Base-by-base conservation (phyloP, 2,329 filamentous ascomycete species). In the Colletotrichum incanum region DNA sequence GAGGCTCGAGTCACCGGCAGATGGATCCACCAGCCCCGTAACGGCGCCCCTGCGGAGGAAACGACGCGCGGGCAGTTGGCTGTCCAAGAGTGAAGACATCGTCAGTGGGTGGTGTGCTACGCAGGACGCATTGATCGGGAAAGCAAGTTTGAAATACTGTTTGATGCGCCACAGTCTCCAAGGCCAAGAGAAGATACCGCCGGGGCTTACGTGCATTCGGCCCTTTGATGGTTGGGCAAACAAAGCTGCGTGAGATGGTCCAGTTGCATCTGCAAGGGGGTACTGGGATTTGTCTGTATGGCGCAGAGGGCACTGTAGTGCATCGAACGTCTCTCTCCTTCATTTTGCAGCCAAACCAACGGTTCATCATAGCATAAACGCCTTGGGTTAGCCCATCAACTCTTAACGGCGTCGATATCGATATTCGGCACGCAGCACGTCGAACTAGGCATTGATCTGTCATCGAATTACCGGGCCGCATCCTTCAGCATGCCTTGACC, bases 1-100 rank as follows among this genome's bases (percentile, higher is more conserved):
- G 8, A 65, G 39, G 12, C 4, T 11, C 20, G 39, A 23, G 16
- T 34, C 34, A 5, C 18, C 39, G 50, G 20, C 26, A 9, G 26
- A 31, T n/a, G 62, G 62, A 23, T 65, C 62, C 26, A 23, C 50
- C 50, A 39, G 50, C 26, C 14, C 62, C 3, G 39, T 37, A 12
- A 65, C 20, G 50, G 62, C 62, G 14, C 50, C 37, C 0, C 26
- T 26, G n/a, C 50, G 50, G 12, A 26, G 26, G 26, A 37, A 56
- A 4, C 16, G 62, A 41, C 50, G 50, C n/a, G 28, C 20, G 14
- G n/a, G 23, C 12, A 18, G 4, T 18, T 5, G 37, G 55, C 37
- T 26, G 1, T 56, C 62, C 28, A 50, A 34, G 18, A 55, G 62
- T 26, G 50, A 47, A 8, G 50, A 5, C 39, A 56, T 65, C 16